Evolutionary conservation across 148 eudicot species (phyloP).

Genomic region (Linanthus parryae): DNA sequence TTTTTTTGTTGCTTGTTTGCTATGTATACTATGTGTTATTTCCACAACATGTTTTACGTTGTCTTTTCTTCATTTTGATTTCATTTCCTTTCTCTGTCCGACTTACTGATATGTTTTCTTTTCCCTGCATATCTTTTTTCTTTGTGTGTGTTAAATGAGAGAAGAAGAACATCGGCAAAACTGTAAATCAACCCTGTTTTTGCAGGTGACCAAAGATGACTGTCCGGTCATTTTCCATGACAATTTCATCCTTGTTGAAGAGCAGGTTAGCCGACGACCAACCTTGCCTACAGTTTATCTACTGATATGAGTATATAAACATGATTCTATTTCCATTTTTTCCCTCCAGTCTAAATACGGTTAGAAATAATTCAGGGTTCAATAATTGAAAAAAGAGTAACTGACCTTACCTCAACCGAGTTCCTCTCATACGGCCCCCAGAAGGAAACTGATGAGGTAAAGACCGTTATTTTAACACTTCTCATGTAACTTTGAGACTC

Average conservation of each 20-base stretch:
- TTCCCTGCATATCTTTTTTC: background rate
- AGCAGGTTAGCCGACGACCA: constrained; percentile 18
- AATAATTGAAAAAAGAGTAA: constrained; percentile 35
- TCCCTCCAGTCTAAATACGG: background rate
- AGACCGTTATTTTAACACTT: no score
- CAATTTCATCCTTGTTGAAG: constrained; percentile 18
- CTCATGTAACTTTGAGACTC: no score
- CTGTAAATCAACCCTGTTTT: constrained; percentile 21
- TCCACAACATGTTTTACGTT: no score
- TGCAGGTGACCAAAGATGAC: constrained; percentile 47
- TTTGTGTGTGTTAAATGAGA: constrained; percentile 8
- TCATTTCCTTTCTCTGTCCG: no score
- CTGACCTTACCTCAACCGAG: constrained; percentile 30
- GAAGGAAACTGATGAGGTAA: constrained; percentile 28
- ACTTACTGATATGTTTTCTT: no score
- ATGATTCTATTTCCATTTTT: no score
- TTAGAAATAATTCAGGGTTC: constrained; percentile 17
- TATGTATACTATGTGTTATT: no score
- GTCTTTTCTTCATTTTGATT: no score
- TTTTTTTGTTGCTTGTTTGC: no score
- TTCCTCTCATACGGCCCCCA: constrained; percentile 43
- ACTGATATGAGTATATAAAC: no score
- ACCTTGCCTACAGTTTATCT: background rate
- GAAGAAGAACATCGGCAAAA: constrained; percentile 20
- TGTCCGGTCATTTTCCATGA: constrained; percentile 44